Evolutionary conservation across 176 grass and related monocot species (phyloP), one percentile per base, ranked within the genome.

Genomic region (Aegilops tauschii): DNA sequence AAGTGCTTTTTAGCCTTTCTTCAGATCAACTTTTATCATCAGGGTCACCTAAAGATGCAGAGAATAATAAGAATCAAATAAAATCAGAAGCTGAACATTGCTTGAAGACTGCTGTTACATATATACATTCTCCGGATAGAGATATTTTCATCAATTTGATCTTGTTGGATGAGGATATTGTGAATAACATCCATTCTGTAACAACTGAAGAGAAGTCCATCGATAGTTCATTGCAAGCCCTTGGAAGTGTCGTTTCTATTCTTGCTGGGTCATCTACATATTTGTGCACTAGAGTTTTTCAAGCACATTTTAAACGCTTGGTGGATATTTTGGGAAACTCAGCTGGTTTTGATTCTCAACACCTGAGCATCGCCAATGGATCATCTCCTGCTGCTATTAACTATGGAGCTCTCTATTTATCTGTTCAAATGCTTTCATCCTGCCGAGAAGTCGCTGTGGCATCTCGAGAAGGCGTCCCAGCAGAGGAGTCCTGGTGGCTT

Each of bases 391-490:
- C 49, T 74, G 18, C 82, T 73, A 75, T 91, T 77, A 95, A 96
- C 80, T 85, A 83, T 73, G 92, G 90, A 78, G 93, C 88, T 65
- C 91, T 98, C 77, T 98, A 94, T 89, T 86, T 98, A 78, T 93
- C 87, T 65, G 82, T 85, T 91, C 86, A 96, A 91, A 92, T 98
- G 80, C 83, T 98, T 90, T 86, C 84, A 29, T 93, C 96, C 6
- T 98, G 86, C 88, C 95, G 84, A 94, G 88, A 84, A 87, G 82
- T 96, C 61, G 82, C 86, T 86, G 86, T 89, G 86, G 76, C 59
- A 73, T 92, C 61, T 88, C 58, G 7, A 65, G 77, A 56, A 71
- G 83, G 88, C 49, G 86, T 66, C 61, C 86, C 69, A 84, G 84
- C 78, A 73, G 81, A 87, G 37, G 90, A 83, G 17, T 92, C 90